Percentiles rank a stretch among this genome's conserved stretches.
These are phyloP conservation scores for Alternaria viburni DNA, from an alignment of 2,329 filamentous ascomycete genomes.

Conservation along the genomic window DNA sequence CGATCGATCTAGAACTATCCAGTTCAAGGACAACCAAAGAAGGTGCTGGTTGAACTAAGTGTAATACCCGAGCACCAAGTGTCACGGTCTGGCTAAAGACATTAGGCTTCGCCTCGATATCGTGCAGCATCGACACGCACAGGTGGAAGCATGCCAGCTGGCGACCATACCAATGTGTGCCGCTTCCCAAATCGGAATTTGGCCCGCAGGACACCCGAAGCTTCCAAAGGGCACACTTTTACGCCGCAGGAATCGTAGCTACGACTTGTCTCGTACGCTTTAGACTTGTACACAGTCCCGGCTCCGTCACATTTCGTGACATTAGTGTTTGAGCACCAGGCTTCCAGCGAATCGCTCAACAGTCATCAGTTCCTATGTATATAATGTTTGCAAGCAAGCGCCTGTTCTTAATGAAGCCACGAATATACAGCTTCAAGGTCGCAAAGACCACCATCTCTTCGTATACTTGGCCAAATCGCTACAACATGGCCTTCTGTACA, in stretches of 20 bases:
- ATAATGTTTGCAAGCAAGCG: background rate
- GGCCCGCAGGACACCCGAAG: background rate
- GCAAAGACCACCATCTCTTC: background rate
- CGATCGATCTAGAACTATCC: background rate
- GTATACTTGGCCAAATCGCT: background rate
- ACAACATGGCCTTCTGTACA: background rate
- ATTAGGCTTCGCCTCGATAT: background rate
- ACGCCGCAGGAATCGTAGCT: background rate
- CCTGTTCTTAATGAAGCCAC: background rate
- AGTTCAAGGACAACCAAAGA: background rate
- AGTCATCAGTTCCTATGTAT: background rate
- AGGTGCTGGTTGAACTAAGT: background rate
- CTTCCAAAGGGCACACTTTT: background rate
- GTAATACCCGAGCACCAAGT: background rate
- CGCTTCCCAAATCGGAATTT: background rate
- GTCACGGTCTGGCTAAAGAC: background rate
- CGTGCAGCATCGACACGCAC: background rate
- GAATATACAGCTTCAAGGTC: background rate
- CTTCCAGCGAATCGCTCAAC: conserved; percentile 11
- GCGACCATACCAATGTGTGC: background rate
- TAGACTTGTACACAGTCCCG: background rate
- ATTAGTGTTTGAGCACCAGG: background rate
- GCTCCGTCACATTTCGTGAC: background rate
- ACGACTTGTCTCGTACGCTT: background rate
- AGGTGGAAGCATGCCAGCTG: background rate